Evolutionary conservation across 345 rosid species (phyloP), one percentile per base, ranked within the genome.

Genomic region (Linum lewisii): DNA sequence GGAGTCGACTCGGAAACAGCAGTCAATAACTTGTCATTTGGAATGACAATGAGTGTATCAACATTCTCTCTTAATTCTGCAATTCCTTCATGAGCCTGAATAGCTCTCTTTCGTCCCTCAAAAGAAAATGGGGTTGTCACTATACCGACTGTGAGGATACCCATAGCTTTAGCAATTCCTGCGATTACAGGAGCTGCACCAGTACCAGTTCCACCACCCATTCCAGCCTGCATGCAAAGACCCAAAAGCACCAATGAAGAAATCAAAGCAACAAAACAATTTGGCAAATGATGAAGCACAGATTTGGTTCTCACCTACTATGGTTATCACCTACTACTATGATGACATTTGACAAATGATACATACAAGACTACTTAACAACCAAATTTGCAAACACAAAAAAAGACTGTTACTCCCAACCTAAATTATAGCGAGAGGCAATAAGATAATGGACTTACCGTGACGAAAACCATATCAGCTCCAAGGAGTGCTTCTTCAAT

Each of bases 181-280:
- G 99, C 99, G 66, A 93, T 89, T 57, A 93, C 78, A 38, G 99
- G 97, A 51, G 97, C 97, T 61, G 84, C 99, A 0, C 99, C 97
- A 20, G 97, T 93, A 24, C 97, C 99, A 23, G 97, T 87, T 66
- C 99, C 97, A 71, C 99, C 99, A 16, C 97, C 99, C 99, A 93
- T 93, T 69, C 99, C 99, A 64, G 99, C 88, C 95, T 93, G 78
- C 45, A 58, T 52, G 51, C 60, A 49, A 45, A 68, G 68, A 66
- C 66, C 62, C 53, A 47, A 49, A 64, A 63, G 60, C 50, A 45
- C 62, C 37, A 34, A 26, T 19, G 49, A 54, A 69, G 66, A 66
- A 63, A 54, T 16, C 54, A 63, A 54, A 32, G 65, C 56, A 18
- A 59, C 34, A 29, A 29, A n/a, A n/a, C n/a, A n/a, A n/a, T n/a